Conservation (phyloP, 306 rosid genomes). For the Rosa chinensis region DNA sequence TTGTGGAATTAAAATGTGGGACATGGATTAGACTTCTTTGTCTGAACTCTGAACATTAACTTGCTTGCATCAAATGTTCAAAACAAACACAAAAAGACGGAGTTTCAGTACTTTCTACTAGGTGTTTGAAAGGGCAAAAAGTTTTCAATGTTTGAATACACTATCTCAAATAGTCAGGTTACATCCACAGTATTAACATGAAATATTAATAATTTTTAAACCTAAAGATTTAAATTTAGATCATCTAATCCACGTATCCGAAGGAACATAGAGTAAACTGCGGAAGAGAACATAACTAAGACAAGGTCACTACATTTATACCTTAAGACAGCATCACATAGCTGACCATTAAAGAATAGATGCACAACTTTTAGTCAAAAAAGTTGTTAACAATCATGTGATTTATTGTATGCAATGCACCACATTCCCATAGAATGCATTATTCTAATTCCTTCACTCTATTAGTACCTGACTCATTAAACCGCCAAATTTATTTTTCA, state of each 20-base stretch:
- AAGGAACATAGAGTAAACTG: neutral
- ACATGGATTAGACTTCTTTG: neutral
- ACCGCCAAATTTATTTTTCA: slow-evolving; percentile 95
- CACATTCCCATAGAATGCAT: neutral
- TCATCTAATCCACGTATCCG: neutral
- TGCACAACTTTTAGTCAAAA: neutral
- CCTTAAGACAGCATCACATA: neutral
- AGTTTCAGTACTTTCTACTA: neutral
- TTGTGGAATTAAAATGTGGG: neutral
- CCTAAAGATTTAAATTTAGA: neutral
- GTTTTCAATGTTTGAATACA: neutral
- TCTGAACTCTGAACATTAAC: neutral
- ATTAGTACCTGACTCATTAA: slow-evolving; percentile 72
- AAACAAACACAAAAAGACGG: neutral
- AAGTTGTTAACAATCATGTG: neutral
- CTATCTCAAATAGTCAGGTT: neutral
- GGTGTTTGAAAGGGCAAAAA: neutral
- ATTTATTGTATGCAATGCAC: neutral
- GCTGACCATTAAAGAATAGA: neutral
- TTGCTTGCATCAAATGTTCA: neutral
- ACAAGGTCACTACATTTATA: neutral
- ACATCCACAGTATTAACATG: neutral
- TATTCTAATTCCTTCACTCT: slow-evolving; percentile 8
- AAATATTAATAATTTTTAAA: neutral
- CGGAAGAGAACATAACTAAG: neutral